Evolutionary conservation across 23 red algal genomes (phyloP).

Genomic region (Cyanidium caldarium): DNA sequence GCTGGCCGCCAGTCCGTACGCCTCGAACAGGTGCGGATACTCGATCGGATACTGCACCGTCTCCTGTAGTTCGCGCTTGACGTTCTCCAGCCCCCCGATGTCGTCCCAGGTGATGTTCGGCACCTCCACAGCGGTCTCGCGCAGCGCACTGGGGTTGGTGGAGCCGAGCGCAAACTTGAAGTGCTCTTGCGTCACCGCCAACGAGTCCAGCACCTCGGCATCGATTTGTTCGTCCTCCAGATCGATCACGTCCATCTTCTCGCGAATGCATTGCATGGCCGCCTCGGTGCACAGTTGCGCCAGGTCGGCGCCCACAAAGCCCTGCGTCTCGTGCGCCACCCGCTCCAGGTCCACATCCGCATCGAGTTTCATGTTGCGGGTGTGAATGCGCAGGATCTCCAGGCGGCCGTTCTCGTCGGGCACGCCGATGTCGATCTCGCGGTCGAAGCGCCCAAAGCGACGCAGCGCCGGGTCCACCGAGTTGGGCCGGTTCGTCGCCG

Average conservation of each 20-base stretch:
- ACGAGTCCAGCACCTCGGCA: slow-evolving; percentile 81
- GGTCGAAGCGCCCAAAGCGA: slow-evolving; percentile 96
- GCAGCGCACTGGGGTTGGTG: slow-evolving; percentile 82
- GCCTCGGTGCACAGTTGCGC: slow-evolving; percentile 97
- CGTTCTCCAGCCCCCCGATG: slow-evolving; percentile 91
- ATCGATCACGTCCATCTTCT: slow-evolving; percentile 99
- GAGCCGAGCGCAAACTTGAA: slow-evolving; percentile 92
- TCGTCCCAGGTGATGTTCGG: slow-evolving; percentile 99
- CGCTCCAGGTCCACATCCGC: slow-evolving; percentile 77
- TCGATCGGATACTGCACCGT: slow-evolving; percentile 99
- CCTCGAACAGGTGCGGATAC: slow-evolving; percentile 96
- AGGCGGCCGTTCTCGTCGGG: slow-evolving; percentile 95
- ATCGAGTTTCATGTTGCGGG: slow-evolving; percentile 98
- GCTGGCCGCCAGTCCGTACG: slow-evolving; percentile 82
- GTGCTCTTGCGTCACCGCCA: slow-evolving; percentile 92
- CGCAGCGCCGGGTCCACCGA: slow-evolving; percentile 93
- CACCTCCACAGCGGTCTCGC: slow-evolving; percentile 93
- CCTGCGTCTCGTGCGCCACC: slow-evolving; percentile 78
- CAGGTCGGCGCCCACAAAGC: slow-evolving; percentile 93
- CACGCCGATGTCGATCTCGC: slow-evolving; percentile 97
- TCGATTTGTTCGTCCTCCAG: slow-evolving; percentile 97
- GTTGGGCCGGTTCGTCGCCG: slow-evolving; percentile 92
- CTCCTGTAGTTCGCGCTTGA: slow-evolving; percentile 94
- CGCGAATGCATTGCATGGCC: slow-evolving; percentile 93
- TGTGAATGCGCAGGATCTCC: slow-evolving; percentile 99